Evolutionary conservation across 805 yeast species (phyloP), one percentile per base, ranked within the genome.

Genomic region (Metschnikowia drakensbergensis): DNA sequence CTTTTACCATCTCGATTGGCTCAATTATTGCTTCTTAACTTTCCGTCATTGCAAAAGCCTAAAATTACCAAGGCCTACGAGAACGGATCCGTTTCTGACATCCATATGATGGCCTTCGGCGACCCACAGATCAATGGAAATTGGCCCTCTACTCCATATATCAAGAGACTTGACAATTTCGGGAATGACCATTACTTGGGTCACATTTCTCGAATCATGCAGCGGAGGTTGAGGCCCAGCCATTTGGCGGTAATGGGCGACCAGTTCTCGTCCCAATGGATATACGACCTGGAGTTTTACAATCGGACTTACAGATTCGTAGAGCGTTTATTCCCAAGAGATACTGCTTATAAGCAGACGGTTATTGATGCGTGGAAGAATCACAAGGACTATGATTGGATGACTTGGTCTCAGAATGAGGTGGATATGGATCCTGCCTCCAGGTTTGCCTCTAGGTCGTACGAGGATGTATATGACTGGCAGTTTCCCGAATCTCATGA

Each of bases 51-150:
- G 11, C 58, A 53, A 31, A 58, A 50, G 33, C 48, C 39, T 6
- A 49, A 50, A 40, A 23, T 39, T 13, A 25, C 32, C 4, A 17
- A 42, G 6, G 49, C 51, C 3, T 43, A 54, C 37, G 51, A 49
- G 9, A 30, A 45, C 31, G 55, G 54, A n/a, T 27, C 44, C 10
- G 68, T 73, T 4, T 62, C 72, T 8, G 82, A 78, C 55, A 77
- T 91, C 45, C 81, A 80, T 53, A 66, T 94, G 66, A 65, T 91
- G 54, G 86, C 96, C 5, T 84, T 90, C 65, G 99, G 98, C 5
- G 99, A 94, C 61, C 99, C 99, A 0, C 99, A 94, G 69, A 91
- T 94, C 65, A 87, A 92, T 53, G 99, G 99, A 2, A 80, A 83
- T 57, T 83, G 88, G 86, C 79, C 77, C 6, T 69, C 74, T 26